These are phyloP conservation scores for Fusarium sp. DNA, from an alignment of 2,329 filamentous ascomycete genomes.

Conservation along the genomic window DNA sequence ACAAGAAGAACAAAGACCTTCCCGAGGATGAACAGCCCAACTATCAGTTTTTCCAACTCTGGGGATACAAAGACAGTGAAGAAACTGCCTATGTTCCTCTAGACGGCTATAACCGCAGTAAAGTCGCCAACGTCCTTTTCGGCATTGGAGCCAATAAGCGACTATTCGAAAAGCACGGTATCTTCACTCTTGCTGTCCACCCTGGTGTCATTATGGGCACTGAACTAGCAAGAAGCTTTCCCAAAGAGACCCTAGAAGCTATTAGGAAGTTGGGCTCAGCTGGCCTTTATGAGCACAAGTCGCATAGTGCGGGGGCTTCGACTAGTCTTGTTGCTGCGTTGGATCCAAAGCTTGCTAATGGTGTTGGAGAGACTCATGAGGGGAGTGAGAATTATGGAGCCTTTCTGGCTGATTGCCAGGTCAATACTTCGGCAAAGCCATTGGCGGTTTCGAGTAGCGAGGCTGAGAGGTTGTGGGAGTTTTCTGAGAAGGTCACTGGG, in stretches of 20 bases:
- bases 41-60: background rate
- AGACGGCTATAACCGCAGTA: background rate
- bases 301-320: background rate
- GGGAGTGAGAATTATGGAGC: slow-evolving; percentile 3
- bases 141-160: slow-evolving; percentile 6
- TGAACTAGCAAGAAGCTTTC: background rate
- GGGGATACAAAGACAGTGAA: slow-evolving; percentile 1
- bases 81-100: background rate
- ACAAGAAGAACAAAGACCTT: slow-evolving; percentile 13
- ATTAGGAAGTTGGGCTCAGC: background rate
- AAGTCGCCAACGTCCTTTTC: slow-evolving; percentile 15
- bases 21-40: background rate
- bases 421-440: background rate
- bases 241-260: background rate
- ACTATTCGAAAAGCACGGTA: background rate
- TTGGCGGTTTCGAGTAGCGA: slow-evolving; percentile 11
- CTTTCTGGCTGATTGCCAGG: slow-evolving; percentile 1
- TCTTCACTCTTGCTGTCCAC: background rate
- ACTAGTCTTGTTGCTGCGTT: slow-evolving; percentile 9
- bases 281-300: background rate
- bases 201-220: slow-evolving; percentile 4
- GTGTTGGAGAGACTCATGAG: background rate
- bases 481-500: slow-evolving; percentile 3
- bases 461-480: slow-evolving; percentile 11
- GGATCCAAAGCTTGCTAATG: background rate